These are phyloP conservation scores for Centrapalus pauciflorus DNA, from an alignment of 129 eudicot species.

Conservation along the genomic window DNA sequence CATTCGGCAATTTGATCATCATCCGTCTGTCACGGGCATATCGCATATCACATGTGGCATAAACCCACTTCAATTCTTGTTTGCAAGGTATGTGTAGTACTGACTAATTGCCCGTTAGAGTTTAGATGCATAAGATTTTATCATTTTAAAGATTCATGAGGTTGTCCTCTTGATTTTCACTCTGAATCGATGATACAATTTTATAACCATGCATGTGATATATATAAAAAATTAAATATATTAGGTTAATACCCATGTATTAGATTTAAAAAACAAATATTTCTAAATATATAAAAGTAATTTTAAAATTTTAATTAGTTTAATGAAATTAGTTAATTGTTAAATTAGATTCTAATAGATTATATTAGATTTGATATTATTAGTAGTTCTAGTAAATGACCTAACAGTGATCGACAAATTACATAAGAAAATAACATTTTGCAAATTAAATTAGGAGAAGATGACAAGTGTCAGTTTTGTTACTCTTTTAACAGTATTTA, in stretches of 20 bases:
- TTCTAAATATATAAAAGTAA: background rate
- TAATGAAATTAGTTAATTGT: too few relatives aligned
- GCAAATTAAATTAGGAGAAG: too few relatives aligned
- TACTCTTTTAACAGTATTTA: too few relatives aligned
- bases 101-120: conserved; percentile 18
- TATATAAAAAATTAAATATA: too few relatives aligned
- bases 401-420: too few relatives aligned
- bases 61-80: conserved; percentile 22
- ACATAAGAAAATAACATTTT: too few relatives aligned
- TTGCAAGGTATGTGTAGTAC: conserved; percentile 24
- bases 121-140: conserved; percentile 25
- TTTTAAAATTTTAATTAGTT: background rate
- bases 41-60: conserved; percentile 14
- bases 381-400: too few relatives aligned
- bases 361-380: too few relatives aligned
- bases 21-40: conserved; percentile 6
- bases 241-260: too few relatives aligned
- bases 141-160: conserved; percentile 24
- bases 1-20: conserved; percentile 12
- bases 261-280: background rate
- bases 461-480: too few relatives aligned
- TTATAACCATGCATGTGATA: conserved; percentile 10
- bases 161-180: conserved; percentile 5
- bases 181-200: background rate
- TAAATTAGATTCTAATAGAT: too few relatives aligned